Conservation (phyloP, 352 stramenopile species). For the Phytopythium delawarense region DNA sequence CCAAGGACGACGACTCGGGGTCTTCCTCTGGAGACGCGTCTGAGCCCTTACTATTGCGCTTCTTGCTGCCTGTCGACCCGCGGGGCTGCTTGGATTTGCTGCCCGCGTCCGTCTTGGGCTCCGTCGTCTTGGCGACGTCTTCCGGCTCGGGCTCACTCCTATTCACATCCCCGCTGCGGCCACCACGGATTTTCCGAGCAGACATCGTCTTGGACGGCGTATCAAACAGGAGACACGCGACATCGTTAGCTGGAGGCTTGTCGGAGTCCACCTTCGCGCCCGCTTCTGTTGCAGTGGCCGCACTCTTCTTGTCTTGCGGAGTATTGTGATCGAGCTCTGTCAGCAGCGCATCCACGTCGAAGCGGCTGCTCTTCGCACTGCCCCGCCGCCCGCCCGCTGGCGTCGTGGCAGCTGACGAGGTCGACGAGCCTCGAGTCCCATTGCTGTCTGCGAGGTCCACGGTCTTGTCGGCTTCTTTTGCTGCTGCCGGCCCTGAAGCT, state of each 20-base stretch:
- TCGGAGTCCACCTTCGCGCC: constrained; percentile 10
- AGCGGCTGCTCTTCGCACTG: constrained; percentile 20
- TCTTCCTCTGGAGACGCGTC: neutral
- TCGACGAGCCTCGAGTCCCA: neutral
- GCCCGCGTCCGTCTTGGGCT: neutral
- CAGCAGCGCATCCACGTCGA: constrained; percentile 54
- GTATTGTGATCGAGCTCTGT: constrained; percentile 53
- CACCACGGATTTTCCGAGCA: constrained; percentile 8
- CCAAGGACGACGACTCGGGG: neutral
- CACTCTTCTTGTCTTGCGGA: constrained; percentile 27
- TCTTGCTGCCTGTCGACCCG: neutral
- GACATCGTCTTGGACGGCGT: constrained; percentile 36
- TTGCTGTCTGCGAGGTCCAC: constrained; percentile 19
- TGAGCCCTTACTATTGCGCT: neutral
- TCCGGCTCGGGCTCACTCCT: neutral
- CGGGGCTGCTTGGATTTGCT: constrained; percentile 1
- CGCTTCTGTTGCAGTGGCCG: constrained; percentile 11
- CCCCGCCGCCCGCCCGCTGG: constrained; percentile 13
- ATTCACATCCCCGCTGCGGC: neutral
- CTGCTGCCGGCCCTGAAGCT: constrained; percentile 8
- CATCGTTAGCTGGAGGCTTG: constrained; percentile 12
- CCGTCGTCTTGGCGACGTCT: constrained; percentile 13
- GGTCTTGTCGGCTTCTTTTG: constrained; percentile 14
- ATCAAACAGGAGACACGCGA: constrained; percentile 50
- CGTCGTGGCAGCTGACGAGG: constrained; percentile 23